Evolutionary conservation across 192 early-diverging fungal genomes (phyloP), one percentile per base, ranked within the genome.

Genomic region (Linderina pennispora): DNA sequence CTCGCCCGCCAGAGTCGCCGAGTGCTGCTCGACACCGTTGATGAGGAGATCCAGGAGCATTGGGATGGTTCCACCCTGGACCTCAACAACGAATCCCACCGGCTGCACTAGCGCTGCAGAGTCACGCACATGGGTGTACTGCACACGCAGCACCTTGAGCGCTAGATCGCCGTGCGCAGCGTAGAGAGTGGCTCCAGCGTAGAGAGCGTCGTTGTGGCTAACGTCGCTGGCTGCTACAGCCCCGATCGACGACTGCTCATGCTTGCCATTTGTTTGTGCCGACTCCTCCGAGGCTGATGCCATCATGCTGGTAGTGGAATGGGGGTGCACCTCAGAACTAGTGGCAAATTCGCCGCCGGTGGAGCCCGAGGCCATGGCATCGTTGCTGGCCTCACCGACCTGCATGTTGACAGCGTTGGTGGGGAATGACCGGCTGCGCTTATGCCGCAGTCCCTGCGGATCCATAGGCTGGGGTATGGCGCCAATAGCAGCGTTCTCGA

Each of bases 21-120:
- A 57, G 35, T 53, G 53, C 13, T 70, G 65, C 36, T 61, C 74
- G 1, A 84, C 62, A 0, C 83, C 85, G 45, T 80, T 66, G 14
- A 83, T 62, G 5, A 81, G 58, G 11, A 83, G 50, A 15, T 85
- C 76, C 33, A 87, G 52, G 24, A 87, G 43, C 7, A 55, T 37
- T 11, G 73, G 58, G 17, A 85, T 39, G 8, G 77, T 79, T 4
- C 83, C 85, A 19, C 80, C 81, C 26, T 83, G 80, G 9, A 87
- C 77, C 22, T 77, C 60, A 5, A 78, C 85, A 3, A 75, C 56
- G 15, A 77, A 60, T 8, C 62, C 40, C 44, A 65, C 19, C 15
- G 52, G 38, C 21, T 53, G 43, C 0, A 41, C 24, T 13, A 41
- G 28, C 1, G 24, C 22, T 2, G 44, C 16, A 10, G 53, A 55